A percentile compares a stretch with the other conserved stretches of the same genome.
Conservation (phyloP, 768 basidiomycete genomes). For the Leucogyrophana mollusca region DNA sequence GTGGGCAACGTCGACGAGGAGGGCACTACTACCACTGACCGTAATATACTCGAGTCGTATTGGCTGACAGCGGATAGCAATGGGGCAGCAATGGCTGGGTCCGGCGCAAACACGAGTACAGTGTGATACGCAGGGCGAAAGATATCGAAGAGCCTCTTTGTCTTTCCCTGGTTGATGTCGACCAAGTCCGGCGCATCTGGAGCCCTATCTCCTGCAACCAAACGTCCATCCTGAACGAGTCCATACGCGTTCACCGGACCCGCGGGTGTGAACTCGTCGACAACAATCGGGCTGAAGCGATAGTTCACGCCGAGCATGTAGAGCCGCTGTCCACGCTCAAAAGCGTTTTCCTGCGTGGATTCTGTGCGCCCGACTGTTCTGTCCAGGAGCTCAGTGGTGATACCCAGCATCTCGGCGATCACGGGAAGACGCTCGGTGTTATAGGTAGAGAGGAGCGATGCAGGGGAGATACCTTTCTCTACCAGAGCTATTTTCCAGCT, state of each 20-base stretch:
- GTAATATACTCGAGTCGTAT: not conserved
- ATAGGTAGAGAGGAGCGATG: conserved; percentile 39
- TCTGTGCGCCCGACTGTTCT: not conserved
- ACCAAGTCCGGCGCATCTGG: conserved; percentile 39
- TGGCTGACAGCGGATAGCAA: not conserved
- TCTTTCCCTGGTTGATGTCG: not conserved
- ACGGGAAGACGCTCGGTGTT: conserved; percentile 43
- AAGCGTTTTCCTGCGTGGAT: not conserved
- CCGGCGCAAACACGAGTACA: conserved; percentile 25
- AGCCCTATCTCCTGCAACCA: conserved; percentile 44
- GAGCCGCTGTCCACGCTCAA: conserved; percentile 4
- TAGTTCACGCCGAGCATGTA: conserved; percentile 25
- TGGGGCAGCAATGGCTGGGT: not conserved
- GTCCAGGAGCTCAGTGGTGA: conserved; percentile 29
- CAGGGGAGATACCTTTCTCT: conserved; percentile 33
- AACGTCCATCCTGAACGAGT: conserved; percentile 17
- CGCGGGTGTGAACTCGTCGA: conserved; percentile 17
- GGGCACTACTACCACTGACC: conserved; percentile 3
- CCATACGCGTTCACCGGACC: conserved; percentile 13
- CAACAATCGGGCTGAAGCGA: conserved; percentile 20
- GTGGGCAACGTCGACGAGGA: not conserved
- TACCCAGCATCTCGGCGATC: conserved; percentile 43
- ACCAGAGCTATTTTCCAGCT: conserved; percentile 47
- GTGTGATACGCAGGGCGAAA: conserved; percentile 25
- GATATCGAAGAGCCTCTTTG: conserved; percentile 20